phyloP scores from a whole-genome alignment of 371 early-diverging fungal species.

The Batkoa obscura region DNA sequence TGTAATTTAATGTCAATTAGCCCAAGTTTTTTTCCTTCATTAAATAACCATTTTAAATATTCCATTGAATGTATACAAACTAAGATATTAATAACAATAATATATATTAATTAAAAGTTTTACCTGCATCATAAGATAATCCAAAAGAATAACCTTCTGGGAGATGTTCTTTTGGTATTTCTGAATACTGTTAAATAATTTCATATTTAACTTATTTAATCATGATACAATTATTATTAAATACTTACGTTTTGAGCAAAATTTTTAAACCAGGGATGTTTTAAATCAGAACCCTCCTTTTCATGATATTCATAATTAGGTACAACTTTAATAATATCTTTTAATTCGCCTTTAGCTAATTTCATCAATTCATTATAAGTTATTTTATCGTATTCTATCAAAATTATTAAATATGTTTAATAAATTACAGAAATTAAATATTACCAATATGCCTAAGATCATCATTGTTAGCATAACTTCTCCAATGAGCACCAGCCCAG shows the following conservation, averaged over 20 bases:
- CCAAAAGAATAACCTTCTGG: constrained; percentile 26
- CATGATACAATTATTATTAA: not conserved
- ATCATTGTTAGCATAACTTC: constrained; percentile 26
- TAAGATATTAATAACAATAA: not conserved
- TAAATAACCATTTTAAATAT: constrained; percentile 39
- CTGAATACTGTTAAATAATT: constrained; percentile 15
- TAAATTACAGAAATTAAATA: not conserved
- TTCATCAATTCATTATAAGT: constrained; percentile 21
- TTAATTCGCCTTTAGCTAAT: constrained; percentile 15
- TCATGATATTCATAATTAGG: constrained; percentile 24
- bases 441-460: constrained; percentile 14
- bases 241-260: constrained; percentile 23
- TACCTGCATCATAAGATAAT: constrained; percentile 25
- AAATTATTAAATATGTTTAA: not conserved
- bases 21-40: constrained; percentile 10
- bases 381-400: constrained; percentile 21
- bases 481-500: constrained; percentile 60
- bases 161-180: constrained; percentile 16
- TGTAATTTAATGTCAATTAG: too few relatives aligned
- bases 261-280: constrained; percentile 28
- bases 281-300: constrained; percentile 15
- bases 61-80: constrained; percentile 12
- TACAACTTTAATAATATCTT: constrained; percentile 22
- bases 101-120: not conserved
- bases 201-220: too few relatives aligned